These are phyloP conservation scores for Bacidia rubella DNA, from an alignment of 495 filamentous ascomycete genomes.

Conservation along the genomic window DNA sequence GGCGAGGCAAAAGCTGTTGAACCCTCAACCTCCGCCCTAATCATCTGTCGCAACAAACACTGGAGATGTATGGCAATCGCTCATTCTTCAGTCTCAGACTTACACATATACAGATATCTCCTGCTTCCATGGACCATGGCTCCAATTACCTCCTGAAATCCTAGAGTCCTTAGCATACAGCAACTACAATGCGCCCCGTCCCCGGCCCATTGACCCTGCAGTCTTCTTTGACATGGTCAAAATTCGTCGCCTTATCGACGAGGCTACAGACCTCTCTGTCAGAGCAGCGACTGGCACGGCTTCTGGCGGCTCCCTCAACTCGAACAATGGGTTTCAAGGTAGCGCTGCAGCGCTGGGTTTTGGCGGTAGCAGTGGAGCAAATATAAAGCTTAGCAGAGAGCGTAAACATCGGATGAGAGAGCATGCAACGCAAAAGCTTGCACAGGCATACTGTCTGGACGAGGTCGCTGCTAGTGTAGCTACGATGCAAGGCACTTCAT, in stretches of 20 bases:
- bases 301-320: constrained; percentile 38
- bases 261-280: constrained; percentile 61
- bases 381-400: constrained; percentile 57
- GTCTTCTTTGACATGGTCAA: constrained; percentile 74
- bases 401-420: constrained; percentile 63
- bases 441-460: constrained; percentile 60
- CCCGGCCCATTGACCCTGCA: constrained; percentile 63
- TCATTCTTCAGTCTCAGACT: too few relatives aligned
- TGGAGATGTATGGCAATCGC: constrained; percentile 21
- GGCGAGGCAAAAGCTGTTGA: constrained; percentile 23
- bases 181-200: constrained; percentile 62
- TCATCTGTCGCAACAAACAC: constrained; percentile 65
- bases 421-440: constrained; percentile 60
- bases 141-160: constrained; percentile 70
- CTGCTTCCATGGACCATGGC: constrained; percentile 72
- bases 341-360: constrained; percentile 44
- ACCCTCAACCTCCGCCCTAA: constrained; percentile 40
- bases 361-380: constrained; percentile 43
- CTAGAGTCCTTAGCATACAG: constrained; percentile 63
- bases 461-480: constrained; percentile 72
- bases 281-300: constrained; percentile 59
- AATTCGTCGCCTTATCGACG: constrained; percentile 61
- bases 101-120: constrained; percentile 46
- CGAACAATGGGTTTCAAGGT: constrained; percentile 39
- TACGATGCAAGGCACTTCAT: constrained; percentile 69